Base-by-base conservation (phyloP, 768 basidiomycete species). In the Leccinum longicurvipes region DNA sequence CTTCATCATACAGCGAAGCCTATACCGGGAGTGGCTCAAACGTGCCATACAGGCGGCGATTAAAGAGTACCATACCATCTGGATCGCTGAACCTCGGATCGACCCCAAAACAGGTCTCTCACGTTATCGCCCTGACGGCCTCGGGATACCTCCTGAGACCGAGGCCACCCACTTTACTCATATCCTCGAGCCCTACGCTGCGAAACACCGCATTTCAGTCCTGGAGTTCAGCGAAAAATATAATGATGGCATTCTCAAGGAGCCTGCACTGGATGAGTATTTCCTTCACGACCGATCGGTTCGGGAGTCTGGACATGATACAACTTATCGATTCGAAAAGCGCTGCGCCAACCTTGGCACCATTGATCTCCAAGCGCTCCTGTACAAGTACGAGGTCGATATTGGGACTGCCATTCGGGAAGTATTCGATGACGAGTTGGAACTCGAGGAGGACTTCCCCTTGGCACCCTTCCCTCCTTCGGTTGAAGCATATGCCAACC, bases 161-260 rank as follows among this genome's bases (percentile, higher is more conserved):
- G 97, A 99, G 72, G 97, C 97, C 3, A 89, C 89, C 7, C 97
- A 99, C 75, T 99, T 99, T 73, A 98, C 94, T 3, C 94, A 97
- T 68, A 89, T 98, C 65, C 84, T 99, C 47, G 93, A 97, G 73
- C 97, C 97, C 2, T 98, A 83, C 67, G 97, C 97, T 31, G 79
- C 79, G 51, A 95, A 96, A 74, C 87, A 94, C 60, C 93, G 96
- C 5, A 79, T 99, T 41, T 93, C 91, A 10, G 86, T 98, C 56
- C 82, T 92, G 66, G 97, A 99, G 75, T 99, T 97, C 74, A 95
- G 89, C 72, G 93, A 98, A 73, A 87, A 88, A 67, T 99, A 98
- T 77, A 97, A 94, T 71, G 83, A 88, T 42, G 90, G 89, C 12
- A 69, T 80, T 32, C 75, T 98, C 67, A 79, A 84, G 61, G 94